Evolutionary conservation across 768 basidiomycete species (phyloP), one percentile per base, ranked within the genome.

Genomic region (Suillus paluster): DNA sequence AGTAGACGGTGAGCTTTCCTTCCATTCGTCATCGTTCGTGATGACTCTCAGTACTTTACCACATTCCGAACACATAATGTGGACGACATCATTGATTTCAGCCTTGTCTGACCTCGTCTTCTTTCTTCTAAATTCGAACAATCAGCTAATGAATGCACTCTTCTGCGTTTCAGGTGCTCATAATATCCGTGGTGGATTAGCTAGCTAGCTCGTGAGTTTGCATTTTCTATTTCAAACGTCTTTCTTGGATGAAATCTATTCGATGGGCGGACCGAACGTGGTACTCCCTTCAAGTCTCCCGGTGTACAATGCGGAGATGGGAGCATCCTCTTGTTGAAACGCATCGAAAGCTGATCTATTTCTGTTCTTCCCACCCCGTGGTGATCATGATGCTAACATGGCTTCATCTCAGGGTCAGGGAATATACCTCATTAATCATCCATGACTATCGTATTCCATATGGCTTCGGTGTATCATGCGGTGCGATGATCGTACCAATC

Each of bases 241-340:
- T 14, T 62, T 7, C 12, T 66, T 59, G 80, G 90, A 92, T 91
- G 91, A 92, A 79, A 79, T 73, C 72, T 76, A 79, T 75, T 88
- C 91, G 91, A 93, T 91, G 91, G 91, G 91, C 91, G 91, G 91
- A 91, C 91, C 78, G 82, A 90, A 85, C 68, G 77, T 77, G 62
- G 70, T 78, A 78, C 78, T 76, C 81, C 85, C 77, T 83, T 75
- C 82, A 82, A 83, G 80, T 88, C 88, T 88, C 86, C 85, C 79
- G 54, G 81, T 90, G 91, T 92, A 92, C 91, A 88, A 79, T 80
- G 70, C 74, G 82, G 87, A 86, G 86, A 87, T 79, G 82, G 88
- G 83, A 75, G 68, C 81, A 79, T 78, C 74, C 42, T 75, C 78
- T 79, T 91, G 91, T 84, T 90, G 91, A 93, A 79, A 88, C 80